Base-by-base conservation (phyloP, 2,329 filamentous ascomycete species). In the Penicillium capsulatum region DNA sequence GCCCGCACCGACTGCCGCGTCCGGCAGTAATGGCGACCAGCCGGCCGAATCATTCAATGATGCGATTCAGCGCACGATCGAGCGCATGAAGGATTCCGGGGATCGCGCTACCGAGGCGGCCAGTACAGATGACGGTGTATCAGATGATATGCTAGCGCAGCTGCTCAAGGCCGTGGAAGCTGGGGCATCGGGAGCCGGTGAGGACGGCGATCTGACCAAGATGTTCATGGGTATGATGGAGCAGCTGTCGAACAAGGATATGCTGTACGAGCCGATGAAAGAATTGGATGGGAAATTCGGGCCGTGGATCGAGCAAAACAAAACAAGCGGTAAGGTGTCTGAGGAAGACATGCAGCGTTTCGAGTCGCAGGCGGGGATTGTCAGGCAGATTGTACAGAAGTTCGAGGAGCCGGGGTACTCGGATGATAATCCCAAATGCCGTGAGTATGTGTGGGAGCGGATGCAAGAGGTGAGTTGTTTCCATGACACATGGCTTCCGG, bases 141-240 rank as follows among this genome's bases (percentile, higher is more conserved):
- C 76, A 4, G 82, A 95, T 49, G 90, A 96, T 61, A 80, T 97
- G 58, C 73, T 98, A 30, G 81, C 86, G n/a, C 86, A 96, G 63
- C 81, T 98, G 73, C 76, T 98, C 58, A 92, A 92, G 65, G 86
- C 92, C 47, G 83, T 96, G 70, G 84, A 87, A 57, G 76, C 77
- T 15, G 75, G 80, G 6, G 76, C 75, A 16, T 65, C 72, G 1
- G 71, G 67, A 4, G 73, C 65, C 0, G 82, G 78, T 7, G 69
- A 71, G 44, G 88, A 96, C 40, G 89, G 92, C 55, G 89, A 94
- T 54, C 86, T 97, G 57, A 89, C 87, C 41, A 91, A 94, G 69
- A 88, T 97, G 81, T 78, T 98, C 44, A 80, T 94, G 76, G 86
- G 86, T 38, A 95, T 97, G 88, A 97, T 98, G 91, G 88, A 97